Evolutionary conservation across 1,284 basidiomycete genomes (phyloP).

Genomic region (Sporisorium graminicola): DNA sequence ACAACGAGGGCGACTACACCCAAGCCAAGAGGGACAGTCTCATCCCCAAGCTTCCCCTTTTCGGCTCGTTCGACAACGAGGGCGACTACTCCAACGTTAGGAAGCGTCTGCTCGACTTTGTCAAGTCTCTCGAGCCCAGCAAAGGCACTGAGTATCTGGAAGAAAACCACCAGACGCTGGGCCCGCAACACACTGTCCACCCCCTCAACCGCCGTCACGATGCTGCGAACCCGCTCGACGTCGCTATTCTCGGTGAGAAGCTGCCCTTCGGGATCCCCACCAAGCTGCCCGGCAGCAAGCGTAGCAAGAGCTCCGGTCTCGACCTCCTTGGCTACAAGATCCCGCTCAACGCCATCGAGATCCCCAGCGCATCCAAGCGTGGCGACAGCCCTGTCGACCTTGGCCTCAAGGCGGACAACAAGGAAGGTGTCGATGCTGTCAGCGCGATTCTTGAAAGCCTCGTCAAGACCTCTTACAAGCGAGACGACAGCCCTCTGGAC

Average conservation of each 20-base stretch:
- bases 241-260: conserved; percentile 22
- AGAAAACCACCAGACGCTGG: conserved; percentile 33
- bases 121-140: conserved; percentile 20
- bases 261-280: conserved; percentile 6
- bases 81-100: conserved; percentile 34
- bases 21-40: conserved; percentile 30
- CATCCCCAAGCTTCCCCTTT: conserved; percentile 33
- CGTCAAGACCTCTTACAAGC: conserved; percentile 13
- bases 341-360: conserved; percentile 16
- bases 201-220: conserved; percentile 33
- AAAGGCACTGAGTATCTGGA: conserved; percentile 21
- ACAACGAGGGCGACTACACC: conserved; percentile 47
- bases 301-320: conserved; percentile 21
- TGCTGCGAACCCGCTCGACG: conserved; percentile 14
- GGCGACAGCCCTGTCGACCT: conserved; percentile 13
- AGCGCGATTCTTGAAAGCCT: conserved; percentile 20
- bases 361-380: conserved; percentile 2
- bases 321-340: conserved; percentile 26
- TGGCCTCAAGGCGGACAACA: conserved; percentile 28
- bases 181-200: conserved; percentile 27
- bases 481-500: conserved; percentile 18
- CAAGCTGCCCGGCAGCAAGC: conserved; percentile 24
- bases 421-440: conserved; percentile 27
- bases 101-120: conserved; percentile 18
- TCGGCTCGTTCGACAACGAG: conserved; percentile 46